Percentiles rank a stretch among this genome's conserved stretches.
These are phyloP conservation scores for Nicotiana rustica DNA, from an alignment of 305 asterid species.

Conservation along the genomic window DNA sequence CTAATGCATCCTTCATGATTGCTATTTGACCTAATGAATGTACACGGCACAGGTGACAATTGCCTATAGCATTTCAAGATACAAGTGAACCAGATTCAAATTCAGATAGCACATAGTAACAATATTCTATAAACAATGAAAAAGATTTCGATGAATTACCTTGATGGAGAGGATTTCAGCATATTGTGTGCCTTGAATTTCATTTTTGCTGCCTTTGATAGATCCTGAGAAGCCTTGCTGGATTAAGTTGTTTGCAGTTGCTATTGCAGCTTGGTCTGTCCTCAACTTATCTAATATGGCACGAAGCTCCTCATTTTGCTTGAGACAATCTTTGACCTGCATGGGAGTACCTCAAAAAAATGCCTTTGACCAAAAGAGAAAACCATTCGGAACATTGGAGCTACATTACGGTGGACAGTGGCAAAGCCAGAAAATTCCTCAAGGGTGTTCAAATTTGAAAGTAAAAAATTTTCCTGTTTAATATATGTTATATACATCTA, in stretches of 20 bases:
- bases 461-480: too few species aligned
- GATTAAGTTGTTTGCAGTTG: conserved; percentile 47
- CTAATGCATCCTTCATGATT: background rate
- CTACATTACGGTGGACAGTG: background rate
- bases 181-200: conserved; percentile 42
- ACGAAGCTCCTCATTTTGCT: conserved; percentile 92
- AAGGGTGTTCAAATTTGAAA: too few species aligned
- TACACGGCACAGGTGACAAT: conserved; percentile 4
- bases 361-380: conserved; percentile 21
- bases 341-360: conserved; percentile 34
- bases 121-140: conserved; percentile 8
- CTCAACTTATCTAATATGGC: conserved; percentile 72
- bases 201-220: conserved; percentile 51
- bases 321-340: conserved; percentile 85
- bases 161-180: conserved; percentile 66
- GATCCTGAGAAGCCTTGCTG: conserved; percentile 47
- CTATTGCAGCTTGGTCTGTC: conserved; percentile 59
- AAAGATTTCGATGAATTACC: conserved; percentile 51
- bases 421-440: too few species aligned
- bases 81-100: conserved; percentile 14
- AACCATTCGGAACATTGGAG: background rate
- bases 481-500: too few species aligned
- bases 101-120: conserved; percentile 20
- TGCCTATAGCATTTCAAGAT: background rate
- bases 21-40: conserved; percentile 14